A percentile compares a stretch with the other conserved stretches of the same genome.
Evolutionary conservation across 2,329 filamentous ascomycete genomes (phyloP).

Genomic region (Calycina marina): DNA sequence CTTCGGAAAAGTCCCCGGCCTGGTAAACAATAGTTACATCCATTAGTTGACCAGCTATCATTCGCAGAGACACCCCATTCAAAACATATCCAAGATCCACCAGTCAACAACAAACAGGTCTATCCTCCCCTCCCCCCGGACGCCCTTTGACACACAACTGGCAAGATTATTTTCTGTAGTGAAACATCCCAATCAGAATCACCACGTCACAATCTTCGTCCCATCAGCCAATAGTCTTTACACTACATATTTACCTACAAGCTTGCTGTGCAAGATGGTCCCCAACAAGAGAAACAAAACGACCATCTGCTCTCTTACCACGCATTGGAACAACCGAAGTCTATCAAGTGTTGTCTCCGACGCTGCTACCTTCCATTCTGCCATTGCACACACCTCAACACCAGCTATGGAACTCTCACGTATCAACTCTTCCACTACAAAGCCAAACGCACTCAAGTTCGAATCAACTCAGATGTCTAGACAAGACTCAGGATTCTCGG

Average conservation of each 20-base stretch:
- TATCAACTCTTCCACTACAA: conserved; percentile 1
- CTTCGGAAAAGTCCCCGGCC: not conserved
- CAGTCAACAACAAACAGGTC: not conserved
- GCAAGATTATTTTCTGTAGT: not conserved
- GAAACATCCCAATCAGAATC: not conserved
- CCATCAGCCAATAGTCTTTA: not conserved
- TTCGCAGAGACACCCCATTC: not conserved
- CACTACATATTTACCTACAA: not conserved
- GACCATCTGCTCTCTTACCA: conserved; percentile 10
- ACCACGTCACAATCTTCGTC: not conserved
- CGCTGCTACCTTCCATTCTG: conserved; percentile 19
- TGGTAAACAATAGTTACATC: not conserved
- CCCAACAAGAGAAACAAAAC: conserved; percentile 8
- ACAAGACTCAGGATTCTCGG: conserved; percentile 20
- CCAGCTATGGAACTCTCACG: conserved; percentile 2
- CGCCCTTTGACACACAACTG: not conserved
- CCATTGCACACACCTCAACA: conserved; percentile 13
- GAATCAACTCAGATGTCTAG: conserved; percentile 14
- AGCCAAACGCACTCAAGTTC: conserved; percentile 6
- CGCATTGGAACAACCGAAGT: conserved; percentile 14
- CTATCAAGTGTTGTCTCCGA: conserved; percentile 17
- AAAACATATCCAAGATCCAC: no score
- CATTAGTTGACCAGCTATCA: not conserved
- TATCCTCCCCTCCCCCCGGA: not conserved
- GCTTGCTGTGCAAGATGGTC: conserved; percentile 7